Base-by-base conservation (phyloP, 2,329 filamentous ascomycete genomes). In the Fusarium scirpi region DNA sequence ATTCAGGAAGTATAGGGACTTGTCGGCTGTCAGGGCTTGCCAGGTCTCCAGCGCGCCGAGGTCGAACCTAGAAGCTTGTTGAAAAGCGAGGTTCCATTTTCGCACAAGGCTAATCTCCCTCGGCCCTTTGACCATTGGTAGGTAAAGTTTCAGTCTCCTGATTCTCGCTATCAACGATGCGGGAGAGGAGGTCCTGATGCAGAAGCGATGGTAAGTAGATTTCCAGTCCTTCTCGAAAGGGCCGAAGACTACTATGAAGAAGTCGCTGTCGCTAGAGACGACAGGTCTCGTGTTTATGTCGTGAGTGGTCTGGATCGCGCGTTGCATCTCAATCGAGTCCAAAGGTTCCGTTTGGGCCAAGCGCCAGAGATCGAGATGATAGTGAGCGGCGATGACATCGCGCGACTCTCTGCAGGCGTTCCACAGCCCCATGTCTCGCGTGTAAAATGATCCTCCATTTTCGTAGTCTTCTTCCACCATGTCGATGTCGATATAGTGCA, bases 111-210 rank as follows among this genome's bases (percentile, higher is more conserved):
- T 11, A 4, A 38, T n/a, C 34, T 38, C 10, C 18, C 6, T 10
- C 10, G 18, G 10, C n/a, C 10, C 18, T 7, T 11, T n/a, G 18
- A 38, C 34, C 18, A n/a, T 38, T 7, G 34, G 34, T 7, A 38
- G 18, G 18, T n/a, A 38, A 18, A 38, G 34, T 3, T 38, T 38
- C 18, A 38, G 18, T 12, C 18, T 12, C 10, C 6, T 6, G 0
- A 38, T 11, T 7, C 34, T 38, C 5, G 1, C 6, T 7, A n/a
- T 11, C 3, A 38, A n/a, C 2, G 3, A 12, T 7, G 0, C 16
- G 18, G 34, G 34, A 4, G 34, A 38, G n/a, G 34, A 4, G 18
- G 34, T 12, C 34, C 34, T 7, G 34, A 38, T 38, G 18, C 10
- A 38, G 0, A 38, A 10, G 10, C 34, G 34, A 12, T 38, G 34